Conservation (phyloP, 441 rosid genomes). For the Pelargonium citronellum region DNA sequence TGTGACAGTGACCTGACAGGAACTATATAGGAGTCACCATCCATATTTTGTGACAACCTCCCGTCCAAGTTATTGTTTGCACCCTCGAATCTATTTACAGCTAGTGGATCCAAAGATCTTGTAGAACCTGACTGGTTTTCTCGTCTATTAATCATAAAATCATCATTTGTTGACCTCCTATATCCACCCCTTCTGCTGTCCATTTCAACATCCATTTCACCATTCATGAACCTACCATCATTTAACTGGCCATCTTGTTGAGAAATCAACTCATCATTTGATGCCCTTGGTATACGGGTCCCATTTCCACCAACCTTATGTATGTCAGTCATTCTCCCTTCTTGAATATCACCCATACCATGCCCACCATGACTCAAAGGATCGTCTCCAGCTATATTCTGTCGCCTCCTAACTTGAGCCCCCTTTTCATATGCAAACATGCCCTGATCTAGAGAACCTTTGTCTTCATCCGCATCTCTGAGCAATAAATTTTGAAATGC, state of each 20-base stretch:
- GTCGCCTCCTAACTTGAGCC: slow-evolving; percentile 43
- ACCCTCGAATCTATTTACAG: slow-evolving; percentile 48
- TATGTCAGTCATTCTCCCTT: slow-evolving; percentile 37
- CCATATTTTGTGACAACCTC: slow-evolving; percentile 42
- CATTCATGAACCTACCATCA: slow-evolving; percentile 34
- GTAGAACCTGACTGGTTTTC: slow-evolving; percentile 33
- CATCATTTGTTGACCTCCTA: slow-evolving; percentile 47
- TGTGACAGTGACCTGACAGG: slow-evolving; percentile 38
- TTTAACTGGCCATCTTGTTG: slow-evolving; percentile 30
- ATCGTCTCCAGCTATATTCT: slow-evolving; percentile 45
- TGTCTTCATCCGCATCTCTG: slow-evolving; percentile 71
- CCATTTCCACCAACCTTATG: slow-evolving; percentile 40
- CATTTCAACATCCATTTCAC: slow-evolving; percentile 35
- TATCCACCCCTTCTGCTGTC: slow-evolving; percentile 36
- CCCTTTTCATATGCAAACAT: slow-evolving; percentile 64
- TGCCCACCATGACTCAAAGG: slow-evolving; percentile 48
- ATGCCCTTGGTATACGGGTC: slow-evolving; percentile 38
- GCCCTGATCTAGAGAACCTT: slow-evolving; percentile 33
- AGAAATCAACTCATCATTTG: slow-evolving; percentile 51
- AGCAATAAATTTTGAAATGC: slow-evolving; percentile 79
- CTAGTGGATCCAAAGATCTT: slow-evolving; percentile 40
- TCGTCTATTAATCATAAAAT: slow-evolving; percentile 41
- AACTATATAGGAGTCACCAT: slow-evolving; percentile 78
- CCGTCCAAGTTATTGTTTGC: slow-evolving; percentile 37
- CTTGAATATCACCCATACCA: slow-evolving; percentile 39